These are phyloP conservation scores for Claviceps purpurea DNA, from an alignment of 2,329 filamentous ascomycete genomes.

Conservation along the genomic window DNA sequence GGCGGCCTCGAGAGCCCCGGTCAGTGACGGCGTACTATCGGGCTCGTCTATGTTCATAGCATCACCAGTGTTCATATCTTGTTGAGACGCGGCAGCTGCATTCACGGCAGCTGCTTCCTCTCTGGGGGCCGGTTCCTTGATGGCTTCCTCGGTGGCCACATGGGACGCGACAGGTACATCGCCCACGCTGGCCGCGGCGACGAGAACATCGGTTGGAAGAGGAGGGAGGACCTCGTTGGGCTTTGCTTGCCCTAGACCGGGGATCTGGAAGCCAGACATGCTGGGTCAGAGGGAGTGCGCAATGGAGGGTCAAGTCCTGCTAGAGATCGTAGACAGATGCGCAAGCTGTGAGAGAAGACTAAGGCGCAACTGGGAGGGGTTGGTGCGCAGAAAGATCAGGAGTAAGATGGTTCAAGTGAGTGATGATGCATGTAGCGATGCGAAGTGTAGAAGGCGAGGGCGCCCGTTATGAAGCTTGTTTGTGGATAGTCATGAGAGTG, in stretches of 20 bases:
- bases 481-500: background rate
- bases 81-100: background rate
- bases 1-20: slow-evolving; percentile 30
- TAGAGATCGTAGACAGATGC: too few species aligned
- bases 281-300: background rate
- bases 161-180: slow-evolving; percentile 6
- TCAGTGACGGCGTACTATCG: slow-evolving; percentile 24
- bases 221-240: slow-evolving; percentile 28
- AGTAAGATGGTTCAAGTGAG: background rate
- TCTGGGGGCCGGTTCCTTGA: background rate
- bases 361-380: too few species aligned
- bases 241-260: slow-evolving; percentile 29
- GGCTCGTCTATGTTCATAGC: slow-evolving; percentile 25
- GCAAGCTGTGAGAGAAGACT: too few species aligned
- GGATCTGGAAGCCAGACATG: slow-evolving; percentile 31
- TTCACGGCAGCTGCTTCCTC: background rate
- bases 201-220: slow-evolving; percentile 19
- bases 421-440: background rate
- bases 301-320: too few species aligned
- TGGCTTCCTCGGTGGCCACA: background rate
- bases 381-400: too few species aligned
- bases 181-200: slow-evolving; percentile 15
- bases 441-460: background rate
- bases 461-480: background rate
- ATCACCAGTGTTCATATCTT: slow-evolving; percentile 14